These are phyloP conservation scores for Phytophthora macrochlamydospora DNA, from an alignment of 352 stramenopile species.

Conservation along the genomic window DNA sequence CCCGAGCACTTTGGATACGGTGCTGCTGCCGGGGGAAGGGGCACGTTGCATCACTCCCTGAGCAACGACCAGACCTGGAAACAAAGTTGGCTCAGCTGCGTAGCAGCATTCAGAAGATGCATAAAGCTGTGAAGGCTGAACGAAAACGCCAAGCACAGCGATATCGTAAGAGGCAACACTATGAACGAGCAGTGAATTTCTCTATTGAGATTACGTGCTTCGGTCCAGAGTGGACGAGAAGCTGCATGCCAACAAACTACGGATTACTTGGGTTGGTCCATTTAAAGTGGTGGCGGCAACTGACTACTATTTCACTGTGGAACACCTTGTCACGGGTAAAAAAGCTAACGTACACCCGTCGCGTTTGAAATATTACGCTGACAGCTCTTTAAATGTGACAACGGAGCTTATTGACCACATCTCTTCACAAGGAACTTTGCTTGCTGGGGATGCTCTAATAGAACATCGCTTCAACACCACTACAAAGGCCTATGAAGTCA, in stretches of 20 bases:
- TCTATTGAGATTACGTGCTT: too few species aligned
- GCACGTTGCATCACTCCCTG: too few species aligned
- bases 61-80: not conserved
- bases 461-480: not conserved
- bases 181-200: not conserved
- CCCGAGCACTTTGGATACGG: too few species aligned
- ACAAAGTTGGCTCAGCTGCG: not conserved
- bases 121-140: not conserved
- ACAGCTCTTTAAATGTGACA: not conserved
- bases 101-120: not conserved
- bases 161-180: not conserved
- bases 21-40: too few species aligned
- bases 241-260: not conserved
- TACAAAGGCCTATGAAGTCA: slow-evolving; percentile 1
- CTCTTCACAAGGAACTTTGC: not conserved
- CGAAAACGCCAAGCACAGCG: not conserved
- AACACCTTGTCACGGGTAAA: not conserved
- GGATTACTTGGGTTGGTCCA: not conserved
- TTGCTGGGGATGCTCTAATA: not conserved
- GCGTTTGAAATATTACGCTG: not conserved
- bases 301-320: not conserved
- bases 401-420: not conserved
- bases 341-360: not conserved
- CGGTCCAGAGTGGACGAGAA: too few species aligned
- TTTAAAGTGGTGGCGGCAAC: not conserved